Base-by-base conservation (phyloP, 352 stramenopile genomes). In the Globisporangium barbulae region DNA sequence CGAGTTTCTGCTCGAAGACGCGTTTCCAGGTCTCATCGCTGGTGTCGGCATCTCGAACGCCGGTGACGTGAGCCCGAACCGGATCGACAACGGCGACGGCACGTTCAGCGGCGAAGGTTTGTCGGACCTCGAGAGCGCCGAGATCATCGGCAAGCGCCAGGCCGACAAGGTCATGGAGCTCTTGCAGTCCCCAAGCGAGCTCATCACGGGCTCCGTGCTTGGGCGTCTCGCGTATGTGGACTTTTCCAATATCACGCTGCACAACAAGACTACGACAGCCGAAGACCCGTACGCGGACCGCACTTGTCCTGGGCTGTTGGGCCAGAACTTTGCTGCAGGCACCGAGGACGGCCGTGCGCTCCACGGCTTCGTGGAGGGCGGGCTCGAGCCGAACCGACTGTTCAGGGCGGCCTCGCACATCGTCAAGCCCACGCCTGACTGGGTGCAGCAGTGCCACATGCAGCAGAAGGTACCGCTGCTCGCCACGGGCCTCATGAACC, bases 261-360 rank as follows among this genome's bases (percentile, higher is more conserved):
- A 66, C 13, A 70, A 64, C 33, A 59, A 56, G 13, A 37, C 48
- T 3, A 21, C 61, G 44, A 77, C 68, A 0, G 12, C 41, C 1
- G 58, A 57, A 10, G 62, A 76, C 5, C 69, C 65, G 44, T 83
- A 76, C 35, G 68, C 63, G 6, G 47, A 79, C 17, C 65, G 72
- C 31, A 85, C 76, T 15, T 85, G 76, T 25, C 76, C 76, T 1
- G 76, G 69, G 1, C 31, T 85, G 1, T 35, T 85, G 10, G 76
- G 76, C 0, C 74, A 85, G 60, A 85, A 85, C 50, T 85, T 85
- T 49, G 69, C 47, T 15, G 73, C 75, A 5, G 75, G 75, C 3
- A 82, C 76, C 0, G 73, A 84, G 25, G 76, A 85, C 35, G 76
- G 76, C 13, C 76, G 76, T 1, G 76, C n/a, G 1, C 65, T 78